Percentiles rank a stretch among this genome's conserved stretches.
phyloP scores from a whole-genome alignment of 352 stramenopile genomes.

The Pythium pyrilobum region DNA sequence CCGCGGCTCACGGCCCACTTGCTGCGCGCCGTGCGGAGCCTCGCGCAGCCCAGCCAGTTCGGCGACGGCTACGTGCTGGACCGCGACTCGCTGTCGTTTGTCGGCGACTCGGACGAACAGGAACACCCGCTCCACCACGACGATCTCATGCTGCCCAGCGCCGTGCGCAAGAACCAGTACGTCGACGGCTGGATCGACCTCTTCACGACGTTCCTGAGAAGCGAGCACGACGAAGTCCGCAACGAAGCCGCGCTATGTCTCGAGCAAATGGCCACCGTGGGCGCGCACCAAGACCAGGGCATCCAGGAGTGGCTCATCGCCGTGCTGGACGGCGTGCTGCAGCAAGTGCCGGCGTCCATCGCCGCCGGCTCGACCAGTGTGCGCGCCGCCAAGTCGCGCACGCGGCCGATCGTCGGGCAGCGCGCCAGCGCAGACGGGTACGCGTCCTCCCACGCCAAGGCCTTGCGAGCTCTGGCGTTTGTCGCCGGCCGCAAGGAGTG shows the following conservation, averaged over 20 bases:
- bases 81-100: constrained; percentile 51
- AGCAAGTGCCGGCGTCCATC: constrained; percentile 46
- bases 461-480: constrained; percentile 53
- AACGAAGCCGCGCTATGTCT: constrained; percentile 53
- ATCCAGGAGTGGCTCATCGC: constrained; percentile 75
- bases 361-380: constrained; percentile 45
- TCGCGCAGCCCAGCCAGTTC: constrained; percentile 23
- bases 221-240: constrained; percentile 38
- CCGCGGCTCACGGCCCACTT: constrained; percentile 43
- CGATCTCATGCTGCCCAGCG: constrained; percentile 42
- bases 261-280: constrained; percentile 38
- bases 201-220: constrained; percentile 60
- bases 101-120: constrained; percentile 43
- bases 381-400: constrained; percentile 50
- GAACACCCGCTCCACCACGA: constrained; percentile 48
- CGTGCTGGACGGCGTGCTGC: constrained; percentile 57
- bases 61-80: constrained; percentile 32
- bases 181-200: constrained; percentile 76
- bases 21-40: constrained; percentile 40
- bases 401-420: constrained; percentile 39
- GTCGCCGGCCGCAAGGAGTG: constrained; percentile 48
- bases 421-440: constrained; percentile 24
- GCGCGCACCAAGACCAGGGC: constrained; percentile 46
- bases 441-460: constrained; percentile 49
- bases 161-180: constrained; percentile 39